These are phyloP conservation scores for Hexamita inflata DNA, from an alignment of 208 protist genomes.

Conservation along the genomic window DNA sequence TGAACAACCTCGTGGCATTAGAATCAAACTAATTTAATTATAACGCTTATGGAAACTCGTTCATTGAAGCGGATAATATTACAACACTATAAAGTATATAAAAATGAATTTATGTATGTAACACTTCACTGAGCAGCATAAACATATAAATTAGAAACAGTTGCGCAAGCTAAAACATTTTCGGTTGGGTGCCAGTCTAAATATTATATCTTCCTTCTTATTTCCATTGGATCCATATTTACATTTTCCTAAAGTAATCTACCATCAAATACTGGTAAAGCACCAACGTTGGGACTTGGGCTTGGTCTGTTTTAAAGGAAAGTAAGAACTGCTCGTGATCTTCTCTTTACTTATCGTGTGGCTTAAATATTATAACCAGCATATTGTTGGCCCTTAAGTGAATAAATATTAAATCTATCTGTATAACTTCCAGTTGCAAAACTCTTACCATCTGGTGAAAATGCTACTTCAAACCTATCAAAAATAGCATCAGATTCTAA, in stretches of 20 bases:
- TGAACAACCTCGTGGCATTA: no score
- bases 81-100: no score
- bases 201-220: conserved; percentile 13
- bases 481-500: conserved; percentile 20
- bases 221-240: neutral
- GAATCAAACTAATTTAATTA: no score
- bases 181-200: conserved; percentile 20
- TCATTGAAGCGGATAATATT: no score
- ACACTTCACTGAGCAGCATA: no score
- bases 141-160: conserved; percentile 19
- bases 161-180: conserved; percentile 2
- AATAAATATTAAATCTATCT: conserved; percentile 24
- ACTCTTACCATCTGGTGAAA: neutral
- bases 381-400: no score
- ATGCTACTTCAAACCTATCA: conserved; percentile 8
- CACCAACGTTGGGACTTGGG: neutral
- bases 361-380: neutral
- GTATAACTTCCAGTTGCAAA: conserved; percentile 9
- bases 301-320: neutral
- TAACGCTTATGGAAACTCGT: no score
- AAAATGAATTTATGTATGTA: no score
- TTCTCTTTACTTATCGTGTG: neutral
- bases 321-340: neutral
- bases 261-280: conserved; percentile 17
- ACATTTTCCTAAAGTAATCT: conserved; percentile 9